Base-by-base conservation (phyloP, 1,284 basidiomycete species). In the Thecaphora frezii region DNA sequence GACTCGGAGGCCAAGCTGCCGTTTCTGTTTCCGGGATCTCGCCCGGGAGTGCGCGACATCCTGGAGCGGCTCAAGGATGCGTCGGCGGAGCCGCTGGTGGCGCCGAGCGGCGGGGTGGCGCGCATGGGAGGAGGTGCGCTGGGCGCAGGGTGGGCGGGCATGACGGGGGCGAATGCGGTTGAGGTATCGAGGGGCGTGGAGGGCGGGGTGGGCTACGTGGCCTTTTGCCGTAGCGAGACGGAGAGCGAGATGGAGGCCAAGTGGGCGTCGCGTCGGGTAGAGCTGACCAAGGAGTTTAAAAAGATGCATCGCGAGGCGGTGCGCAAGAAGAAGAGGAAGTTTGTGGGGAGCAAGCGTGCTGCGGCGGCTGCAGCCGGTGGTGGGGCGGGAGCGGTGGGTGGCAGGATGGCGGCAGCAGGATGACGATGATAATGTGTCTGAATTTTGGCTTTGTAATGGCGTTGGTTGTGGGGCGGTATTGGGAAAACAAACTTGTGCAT, bases 261-360 rank as follows among this genome's bases (percentile, higher is more conserved):
- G 4, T 41, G 39, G 39, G 39, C n/a, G 19, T 5, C n/a, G 39
- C 8, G 39, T n/a, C n/a, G 22, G 9, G 22, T 23, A 10, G 7
- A 16, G 39, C 19, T 41, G 12, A 41, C 39, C 19, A 21, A 41
- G 39, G 39, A 41, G 7, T 41, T 12, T 41, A 41, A 41, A 21
- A 41, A 41, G 39, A 21, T 21, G 22, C 39, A 41, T 21, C 39
- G 39, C 13, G 39, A 41, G 39, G 39, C 39, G 12, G 22, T 41
- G 19, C 39, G 39, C 39, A 41, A 41, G 39, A 41, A 41, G 39
- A 21, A 23, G 19, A 12, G 10, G 7, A 21, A 23, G 39, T 41
- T 41, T 23, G 22, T 41, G 12, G 39, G 39, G 5, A 8, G 12
- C 19, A 21, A 14, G 39, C 19, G 39, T 5, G 39, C 39, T 10